A percentile compares a stretch with the other conserved stretches of the same genome.
phyloP scores from a whole-genome alignment of 495 filamentous ascomycete species.

The Xylaria intraflava region DNA sequence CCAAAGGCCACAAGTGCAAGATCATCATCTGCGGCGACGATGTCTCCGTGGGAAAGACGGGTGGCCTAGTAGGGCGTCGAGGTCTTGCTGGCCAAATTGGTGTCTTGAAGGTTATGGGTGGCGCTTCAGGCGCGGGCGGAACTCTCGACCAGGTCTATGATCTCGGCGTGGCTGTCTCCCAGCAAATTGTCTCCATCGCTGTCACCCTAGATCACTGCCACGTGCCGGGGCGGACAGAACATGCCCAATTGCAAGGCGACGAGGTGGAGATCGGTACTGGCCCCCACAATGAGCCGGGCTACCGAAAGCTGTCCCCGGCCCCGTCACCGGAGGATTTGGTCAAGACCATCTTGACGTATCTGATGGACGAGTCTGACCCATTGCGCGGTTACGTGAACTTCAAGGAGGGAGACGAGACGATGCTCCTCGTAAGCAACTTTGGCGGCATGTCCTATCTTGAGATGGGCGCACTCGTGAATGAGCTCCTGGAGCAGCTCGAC shows the following conservation, averaged over 20 bases:
- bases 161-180: constrained; percentile 47
- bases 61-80: constrained; percentile 50
- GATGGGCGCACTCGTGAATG: constrained; percentile 49
- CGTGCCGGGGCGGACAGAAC: constrained; percentile 52
- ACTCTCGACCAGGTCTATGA: constrained; percentile 50
- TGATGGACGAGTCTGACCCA: constrained; percentile 49
- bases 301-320: constrained; percentile 49
- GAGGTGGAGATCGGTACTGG: constrained; percentile 54
- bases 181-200: constrained; percentile 53
- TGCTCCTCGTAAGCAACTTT: constrained; percentile 56
- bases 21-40: constrained; percentile 57
- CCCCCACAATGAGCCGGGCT: constrained; percentile 57
- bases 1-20: constrained; percentile 45
- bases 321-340: constrained; percentile 49
- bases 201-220: constrained; percentile 58
- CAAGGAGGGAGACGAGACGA: constrained; percentile 45
- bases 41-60: constrained; percentile 52
- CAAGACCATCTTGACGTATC: constrained; percentile 45
- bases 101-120: constrained; percentile 42
- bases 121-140: constrained; percentile 42
- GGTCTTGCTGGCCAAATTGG: constrained; percentile 51
- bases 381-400: constrained; percentile 55
- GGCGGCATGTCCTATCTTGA: constrained; percentile 58
- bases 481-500: constrained; percentile 45
- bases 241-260: constrained; percentile 41